Percentiles rank a stretch among this genome's conserved stretches.
Conservation (phyloP, 78 protist species). For the Anaeramoeba ignava region DNA sequence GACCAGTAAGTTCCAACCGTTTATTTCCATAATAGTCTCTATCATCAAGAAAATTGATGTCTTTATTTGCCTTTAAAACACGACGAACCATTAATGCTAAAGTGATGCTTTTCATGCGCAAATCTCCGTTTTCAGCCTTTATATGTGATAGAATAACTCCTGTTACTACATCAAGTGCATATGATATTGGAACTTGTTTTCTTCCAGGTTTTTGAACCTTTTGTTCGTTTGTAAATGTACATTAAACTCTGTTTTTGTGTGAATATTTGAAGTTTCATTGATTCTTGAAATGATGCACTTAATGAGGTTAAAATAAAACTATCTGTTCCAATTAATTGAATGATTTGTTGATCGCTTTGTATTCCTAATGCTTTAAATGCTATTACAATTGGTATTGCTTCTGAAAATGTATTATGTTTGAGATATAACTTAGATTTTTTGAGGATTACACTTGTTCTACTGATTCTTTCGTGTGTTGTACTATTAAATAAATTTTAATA, state of each 20-base stretch:
- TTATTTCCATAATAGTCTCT: conserved; percentile 95
- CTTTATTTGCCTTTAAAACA: conserved; percentile 8
- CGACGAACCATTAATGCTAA: not conserved
- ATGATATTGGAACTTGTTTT: no score
- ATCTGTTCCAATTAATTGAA: conserved; percentile 76
- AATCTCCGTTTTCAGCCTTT: not conserved
- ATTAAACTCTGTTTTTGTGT: conserved; percentile 65
- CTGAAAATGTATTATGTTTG: conserved; percentile 70
- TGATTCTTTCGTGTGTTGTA: not conserved
- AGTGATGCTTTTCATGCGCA: not conserved
- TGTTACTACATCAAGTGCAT: not conserved
- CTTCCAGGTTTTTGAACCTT: no score
- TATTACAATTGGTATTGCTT: conserved; percentile 76
- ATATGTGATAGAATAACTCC: not conserved
- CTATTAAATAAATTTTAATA: not conserved
- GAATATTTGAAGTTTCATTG: conserved; percentile 22
- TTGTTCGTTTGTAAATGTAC: conserved; percentile 42
- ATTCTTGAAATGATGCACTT: conserved; percentile 62
- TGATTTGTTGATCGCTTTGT: conserved; percentile 21
- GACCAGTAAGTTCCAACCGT: conserved; percentile 47
- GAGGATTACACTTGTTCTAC: conserved; percentile 3
- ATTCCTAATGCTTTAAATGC: conserved; percentile 44
- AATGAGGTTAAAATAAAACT: conserved; percentile 30
- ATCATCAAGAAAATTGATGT: conserved; percentile 53
- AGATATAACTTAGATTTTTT: conserved; percentile 42